Evolutionary conservation across 306 rosid species (phyloP).

Genomic region (barrel medic (Medicago truncatula)): DNA sequence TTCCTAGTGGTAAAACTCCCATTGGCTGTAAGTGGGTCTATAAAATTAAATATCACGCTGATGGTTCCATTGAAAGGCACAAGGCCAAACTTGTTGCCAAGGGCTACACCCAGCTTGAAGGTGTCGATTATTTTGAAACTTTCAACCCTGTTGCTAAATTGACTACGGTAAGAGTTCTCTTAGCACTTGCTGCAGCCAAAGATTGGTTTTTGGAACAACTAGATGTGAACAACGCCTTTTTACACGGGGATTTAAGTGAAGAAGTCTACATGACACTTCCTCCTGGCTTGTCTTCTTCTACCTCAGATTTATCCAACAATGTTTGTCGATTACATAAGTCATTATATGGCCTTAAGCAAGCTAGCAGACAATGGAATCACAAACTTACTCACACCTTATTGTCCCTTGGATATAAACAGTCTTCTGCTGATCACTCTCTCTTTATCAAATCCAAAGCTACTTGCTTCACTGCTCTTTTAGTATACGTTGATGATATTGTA

Average conservation of each 20-base stretch:
- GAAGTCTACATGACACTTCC: background rate
- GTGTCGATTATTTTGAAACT: background rate
- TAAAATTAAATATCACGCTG: background rate
- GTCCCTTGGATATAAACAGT: background rate
- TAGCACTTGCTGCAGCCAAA: background rate
- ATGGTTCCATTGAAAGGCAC: background rate
- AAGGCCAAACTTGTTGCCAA: background rate
- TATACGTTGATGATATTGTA: background rate
- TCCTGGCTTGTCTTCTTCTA: background rate
- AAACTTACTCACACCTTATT: background rate
- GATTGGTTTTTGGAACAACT: background rate
- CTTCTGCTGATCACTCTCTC: background rate
- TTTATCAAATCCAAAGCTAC: no score
- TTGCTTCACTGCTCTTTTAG: background rate
- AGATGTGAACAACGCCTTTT: background rate
- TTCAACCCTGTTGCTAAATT: background rate
- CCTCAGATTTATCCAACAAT: background rate
- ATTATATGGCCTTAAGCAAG: background rate
- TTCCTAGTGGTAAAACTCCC: background rate
- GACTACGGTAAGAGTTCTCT: background rate
- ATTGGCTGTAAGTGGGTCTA: background rate
- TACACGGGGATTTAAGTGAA: background rate
- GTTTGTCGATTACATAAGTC: background rate
- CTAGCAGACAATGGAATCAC: background rate
- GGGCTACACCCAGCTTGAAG: background rate